Evolutionary conservation across 495 filamentous ascomycete genomes (phyloP).

Genomic region (Melanomma pulvis-pyrius): DNA sequence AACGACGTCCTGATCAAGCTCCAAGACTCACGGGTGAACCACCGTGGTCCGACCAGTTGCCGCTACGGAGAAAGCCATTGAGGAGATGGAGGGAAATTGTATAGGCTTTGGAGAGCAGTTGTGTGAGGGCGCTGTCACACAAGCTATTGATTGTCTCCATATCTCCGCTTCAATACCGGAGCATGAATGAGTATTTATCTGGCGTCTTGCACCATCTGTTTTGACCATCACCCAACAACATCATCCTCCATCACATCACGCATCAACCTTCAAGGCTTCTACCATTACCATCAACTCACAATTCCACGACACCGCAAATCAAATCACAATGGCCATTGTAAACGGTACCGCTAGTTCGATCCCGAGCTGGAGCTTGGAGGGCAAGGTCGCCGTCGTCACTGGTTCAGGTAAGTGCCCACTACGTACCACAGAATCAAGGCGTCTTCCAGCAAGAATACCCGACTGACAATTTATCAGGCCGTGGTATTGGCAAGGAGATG

Average conservation of each 20-base stretch:
- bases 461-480: slow-evolving; percentile 36
- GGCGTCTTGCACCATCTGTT: neutral
- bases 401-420: slow-evolving; percentile 43
- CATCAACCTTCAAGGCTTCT: slow-evolving; percentile 5
- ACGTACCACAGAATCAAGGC: neutral
- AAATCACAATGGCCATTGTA: slow-evolving; percentile 27
- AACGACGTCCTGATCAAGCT: slow-evolving; percentile 13
- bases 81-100: slow-evolving; percentile 15
- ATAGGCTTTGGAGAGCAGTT: slow-evolving; percentile 11
- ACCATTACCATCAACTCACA: slow-evolving; percentile 2
- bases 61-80: slow-evolving; percentile 23
- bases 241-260: slow-evolving; percentile 10
- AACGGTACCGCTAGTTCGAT: slow-evolving; percentile 4
- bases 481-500: slow-evolving; percentile 51
- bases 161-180: slow-evolving; percentile 30
- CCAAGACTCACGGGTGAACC: slow-evolving; percentile 17
- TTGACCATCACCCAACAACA: slow-evolving; percentile 3
- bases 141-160: slow-evolving; percentile 24
- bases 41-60: slow-evolving; percentile 29
- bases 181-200: slow-evolving; percentile 20
- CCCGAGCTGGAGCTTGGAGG: slow-evolving; percentile 46
- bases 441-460: neutral
- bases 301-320: neutral
- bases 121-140: slow-evolving; percentile 13
- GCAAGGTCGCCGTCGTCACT: slow-evolving; percentile 52